Percentiles rank a stretch among this genome's conserved stretches.
These are phyloP conservation scores for Pseudonectria buxi DNA, from an alignment of 2,329 filamentous ascomycete species.

Conservation along the genomic window DNA sequence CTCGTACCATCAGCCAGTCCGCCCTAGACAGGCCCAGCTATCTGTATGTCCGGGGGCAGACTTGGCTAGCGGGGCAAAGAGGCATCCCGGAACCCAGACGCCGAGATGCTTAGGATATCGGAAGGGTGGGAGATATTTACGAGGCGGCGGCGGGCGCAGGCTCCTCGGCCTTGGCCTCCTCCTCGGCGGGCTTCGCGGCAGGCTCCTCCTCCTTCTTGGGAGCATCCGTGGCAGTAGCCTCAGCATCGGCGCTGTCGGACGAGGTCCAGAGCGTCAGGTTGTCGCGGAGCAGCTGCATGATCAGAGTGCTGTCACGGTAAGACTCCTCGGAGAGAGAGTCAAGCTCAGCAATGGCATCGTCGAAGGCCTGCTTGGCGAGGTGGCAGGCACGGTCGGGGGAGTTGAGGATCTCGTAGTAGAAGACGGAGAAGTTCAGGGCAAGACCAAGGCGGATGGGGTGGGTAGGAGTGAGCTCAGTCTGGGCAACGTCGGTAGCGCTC, in stretches of 20 bases:
- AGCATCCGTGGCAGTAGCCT: slow-evolving; percentile 52
- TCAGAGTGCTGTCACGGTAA: slow-evolving; percentile 97
- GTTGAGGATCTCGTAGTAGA: slow-evolving; percentile 99
- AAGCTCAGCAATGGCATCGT: slow-evolving; percentile 97
- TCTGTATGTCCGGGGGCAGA: slow-evolving; percentile 24
- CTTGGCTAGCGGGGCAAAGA: slow-evolving; percentile 22
- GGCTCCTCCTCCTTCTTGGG: slow-evolving; percentile 57
- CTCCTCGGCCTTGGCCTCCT: too few species aligned
- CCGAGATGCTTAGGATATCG: slow-evolving; percentile 35
- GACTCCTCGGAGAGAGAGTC: slow-evolving; percentile 97
- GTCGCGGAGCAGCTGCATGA: slow-evolving; percentile 98
- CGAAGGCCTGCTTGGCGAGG: slow-evolving; percentile 97
- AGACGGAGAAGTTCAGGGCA: slow-evolving; percentile 98
- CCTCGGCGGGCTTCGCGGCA: too few species aligned
- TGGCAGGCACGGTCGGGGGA: slow-evolving; percentile 96
- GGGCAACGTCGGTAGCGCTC: slow-evolving; percentile 96
- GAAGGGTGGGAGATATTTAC: slow-evolving; percentile 36
- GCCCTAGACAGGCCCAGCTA: slow-evolving; percentile 27
- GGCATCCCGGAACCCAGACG: slow-evolving; percentile 29
- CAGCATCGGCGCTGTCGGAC: slow-evolving; percentile 76
- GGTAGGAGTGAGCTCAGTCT: slow-evolving; percentile 93
- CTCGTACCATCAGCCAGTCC: slow-evolving; percentile 30
- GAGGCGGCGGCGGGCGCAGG: slow-evolving; percentile 43
- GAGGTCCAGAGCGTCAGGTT: slow-evolving; percentile 98
- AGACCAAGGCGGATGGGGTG: slow-evolving; percentile 97